Percentiles rank a stretch among this genome's conserved stretches.
Evolutionary conservation across 345 rosid genomes (phyloP).

Genomic region (Atalantia buxifolia): DNA sequence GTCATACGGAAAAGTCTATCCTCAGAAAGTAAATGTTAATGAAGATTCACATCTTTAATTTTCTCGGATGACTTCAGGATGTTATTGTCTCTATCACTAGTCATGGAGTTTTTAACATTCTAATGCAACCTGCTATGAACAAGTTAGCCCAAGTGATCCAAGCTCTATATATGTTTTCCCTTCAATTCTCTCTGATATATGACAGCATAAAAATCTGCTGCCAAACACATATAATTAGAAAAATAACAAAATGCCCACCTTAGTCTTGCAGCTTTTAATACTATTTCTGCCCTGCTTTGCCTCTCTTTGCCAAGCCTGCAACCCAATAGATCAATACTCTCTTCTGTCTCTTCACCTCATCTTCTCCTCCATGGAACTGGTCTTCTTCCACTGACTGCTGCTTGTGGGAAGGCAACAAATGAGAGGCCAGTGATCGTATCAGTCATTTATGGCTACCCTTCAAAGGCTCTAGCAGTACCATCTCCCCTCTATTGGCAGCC

Average conservation of each 20-base stretch:
- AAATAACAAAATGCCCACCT: too few species aligned
- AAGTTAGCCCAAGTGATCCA: not conserved
- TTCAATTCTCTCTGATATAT: too few species aligned
- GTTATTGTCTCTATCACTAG: not conserved
- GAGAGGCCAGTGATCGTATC: not conserved
- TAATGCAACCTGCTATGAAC: not conserved
- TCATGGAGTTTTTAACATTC: not conserved
- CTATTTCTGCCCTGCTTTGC: not conserved
- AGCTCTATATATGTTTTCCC: too few species aligned
- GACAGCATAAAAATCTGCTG: too few species aligned
- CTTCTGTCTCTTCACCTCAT: not conserved
- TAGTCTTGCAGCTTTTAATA: too few species aligned
- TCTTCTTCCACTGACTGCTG: conserved; percentile 16
- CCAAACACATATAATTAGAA: too few species aligned
- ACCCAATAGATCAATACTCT: not conserved
- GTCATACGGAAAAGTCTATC: too few species aligned
- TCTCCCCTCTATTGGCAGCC: not conserved
- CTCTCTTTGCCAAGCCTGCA: not conserved
- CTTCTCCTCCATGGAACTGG: conserved; percentile 20
- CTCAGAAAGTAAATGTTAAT: too few species aligned
- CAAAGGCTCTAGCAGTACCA: not conserved
- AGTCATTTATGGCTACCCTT: conserved; percentile 9
- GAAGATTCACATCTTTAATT: too few species aligned
- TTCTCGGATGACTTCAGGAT: too few species aligned
- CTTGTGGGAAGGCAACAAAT: not conserved